phyloP scores from a whole-genome alignment of 768 basidiomycete genomes.

The Lentinula detonsa region DNA sequence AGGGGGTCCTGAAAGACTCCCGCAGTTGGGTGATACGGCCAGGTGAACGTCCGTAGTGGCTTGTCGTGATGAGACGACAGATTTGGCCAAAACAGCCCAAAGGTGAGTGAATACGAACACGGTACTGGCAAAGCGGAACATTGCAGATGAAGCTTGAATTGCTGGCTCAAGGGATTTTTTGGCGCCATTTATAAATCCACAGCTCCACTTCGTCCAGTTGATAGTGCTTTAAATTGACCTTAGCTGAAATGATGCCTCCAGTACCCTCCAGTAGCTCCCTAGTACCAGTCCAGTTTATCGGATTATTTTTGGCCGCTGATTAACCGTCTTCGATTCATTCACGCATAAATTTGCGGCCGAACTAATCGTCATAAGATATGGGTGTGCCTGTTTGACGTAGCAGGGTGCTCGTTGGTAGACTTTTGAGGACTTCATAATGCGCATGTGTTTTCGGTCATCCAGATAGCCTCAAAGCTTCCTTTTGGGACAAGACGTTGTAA shows the following conservation, averaged over 20 bases:
- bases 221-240: background rate
- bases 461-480: too few species aligned
- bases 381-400: background rate
- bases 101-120: background rate
- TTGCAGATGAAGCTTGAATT: background rate
- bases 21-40: conserved; percentile 42
- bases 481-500: too few species aligned
- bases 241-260: background rate
- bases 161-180: background rate
- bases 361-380: background rate
- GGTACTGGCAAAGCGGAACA: background rate
- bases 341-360: background rate
- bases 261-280: background rate
- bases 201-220: background rate
- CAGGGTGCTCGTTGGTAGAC: background rate
- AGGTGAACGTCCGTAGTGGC: conserved; percentile 20
- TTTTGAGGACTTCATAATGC: background rate
- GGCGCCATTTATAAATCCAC: background rate
- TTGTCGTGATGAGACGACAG: background rate
- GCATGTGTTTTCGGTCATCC: background rate
- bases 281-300: background rate
- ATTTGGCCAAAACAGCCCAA: background rate
- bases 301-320: background rate
- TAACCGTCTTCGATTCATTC: background rate
- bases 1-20: conserved; percentile 26